Conservation (phyloP, 495 filamentous ascomycete genomes). For the Pseudevernia furfuracea region DNA sequence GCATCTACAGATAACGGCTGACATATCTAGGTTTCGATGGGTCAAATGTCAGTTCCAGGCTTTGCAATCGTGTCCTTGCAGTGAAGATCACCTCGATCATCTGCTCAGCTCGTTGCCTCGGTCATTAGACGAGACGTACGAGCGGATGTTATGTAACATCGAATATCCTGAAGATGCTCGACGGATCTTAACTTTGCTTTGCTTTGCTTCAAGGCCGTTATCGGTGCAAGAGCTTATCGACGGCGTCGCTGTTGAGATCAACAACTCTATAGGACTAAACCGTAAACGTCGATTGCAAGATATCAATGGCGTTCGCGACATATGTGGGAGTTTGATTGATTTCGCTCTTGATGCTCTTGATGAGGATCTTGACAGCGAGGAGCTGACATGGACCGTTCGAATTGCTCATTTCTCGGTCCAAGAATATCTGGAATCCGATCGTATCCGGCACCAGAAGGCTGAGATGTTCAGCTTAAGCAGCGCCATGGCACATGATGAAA, state of each 20-base stretch:
- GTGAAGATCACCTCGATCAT: conserved; percentile 27
- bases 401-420: conserved; percentile 38
- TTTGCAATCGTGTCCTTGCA: conserved; percentile 25
- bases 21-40: conserved; percentile 34
- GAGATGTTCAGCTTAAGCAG: conserved; percentile 23
- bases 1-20: conserved; percentile 8
- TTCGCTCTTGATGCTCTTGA: conserved; percentile 5
- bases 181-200: conserved; percentile 34
- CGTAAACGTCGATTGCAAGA: conserved; percentile 24
- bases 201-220: conserved; percentile 30
- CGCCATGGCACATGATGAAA: conserved; percentile 25
- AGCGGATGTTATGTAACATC: conserved; percentile 32
- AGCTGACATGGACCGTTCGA: conserved; percentile 17
- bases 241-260: conserved; percentile 29
- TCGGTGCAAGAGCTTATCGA: conserved; percentile 32
- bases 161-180: conserved; percentile 29
- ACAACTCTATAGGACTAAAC: conserved; percentile 22
- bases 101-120: conserved; percentile 31
- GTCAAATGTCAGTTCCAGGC: conserved; percentile 34
- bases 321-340: conserved; percentile 30
- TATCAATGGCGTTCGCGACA: conserved; percentile 23
- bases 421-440: conserved; percentile 35
- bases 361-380: not conserved
- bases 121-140: conserved; percentile 34
- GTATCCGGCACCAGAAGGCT: conserved; percentile 27